Evolutionary conservation across 2,329 filamentous ascomycete species (phyloP), one percentile per base, ranked within the genome.

Genomic region (Paecilomyces niveus): DNA sequence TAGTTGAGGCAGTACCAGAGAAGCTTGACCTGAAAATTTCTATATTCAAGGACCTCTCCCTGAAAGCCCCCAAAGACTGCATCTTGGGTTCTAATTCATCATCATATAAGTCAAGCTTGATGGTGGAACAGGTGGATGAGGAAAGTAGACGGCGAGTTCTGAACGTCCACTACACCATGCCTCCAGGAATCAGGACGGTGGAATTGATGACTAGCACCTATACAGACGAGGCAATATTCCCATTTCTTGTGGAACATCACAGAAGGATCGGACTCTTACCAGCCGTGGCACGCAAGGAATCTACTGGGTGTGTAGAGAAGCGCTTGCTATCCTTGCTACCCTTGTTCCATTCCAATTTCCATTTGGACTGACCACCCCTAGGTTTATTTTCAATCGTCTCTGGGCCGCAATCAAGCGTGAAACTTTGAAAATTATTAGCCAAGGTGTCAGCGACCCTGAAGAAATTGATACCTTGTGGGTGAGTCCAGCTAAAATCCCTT

Each of bases 1-100:
- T 83, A 13, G 73, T 83, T 54, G 82, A 83, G 67, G 79, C 76
- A 13, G 75, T 83, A 0, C 81, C 80, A 0, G 82, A 83, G 63
- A 76, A 72, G 51, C 68, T 82, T 3, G 64, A 73, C 2, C 61
- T 81, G 35, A 84, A 84, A 68, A 76, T 77, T 8, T 67, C 70
- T 3, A 77, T 74, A 0, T 79, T 83, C 57, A 76, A 68, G 2
- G 73, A 80, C 2, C 67, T 83, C 13, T 79, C 80, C 51, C 60
- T 60, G 8, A 49, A 70, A 6, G 72, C 78, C 0, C 74, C 75
- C 0, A 26, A 59, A 0, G 82, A 84, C 54, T 76, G 76, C 57
- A 78, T 84, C 33, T 63, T 84, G 0, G 77, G 72, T 1, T 78
- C 74, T 10, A 84, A 84, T 63, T 80, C 76, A 0, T 81, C 78